Base-by-base conservation (phyloP, 208 protist genomes). In the Phytomonas serpens region DNA sequence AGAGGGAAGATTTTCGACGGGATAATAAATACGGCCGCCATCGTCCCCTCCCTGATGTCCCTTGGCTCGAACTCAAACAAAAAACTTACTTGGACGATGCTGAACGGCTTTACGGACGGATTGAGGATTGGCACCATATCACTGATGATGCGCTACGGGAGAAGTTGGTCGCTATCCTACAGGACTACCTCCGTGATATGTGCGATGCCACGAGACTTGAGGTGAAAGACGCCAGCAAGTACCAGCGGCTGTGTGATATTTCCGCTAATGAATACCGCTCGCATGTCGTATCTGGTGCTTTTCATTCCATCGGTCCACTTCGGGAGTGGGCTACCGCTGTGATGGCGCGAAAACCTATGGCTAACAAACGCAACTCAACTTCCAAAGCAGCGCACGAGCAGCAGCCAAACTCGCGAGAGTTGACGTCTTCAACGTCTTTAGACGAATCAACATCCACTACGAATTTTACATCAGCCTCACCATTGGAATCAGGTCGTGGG, bases 51-150 rank as follows among this genome's bases (percentile, higher is more conserved):
- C 85, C 83, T 33, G 85, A 88, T 57, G 80, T 76, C 19, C 89
- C 89, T 69, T 96, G 92, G 89, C 77, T 85, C 11, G 79, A 89
- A 67, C 67, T 82, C 36, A 90, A 89, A 69, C 71, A 74, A 37
- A 77, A 81, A 68, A 93, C 87, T 29, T 96, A 96, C 77, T 77
- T 96, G 61, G 92, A 96, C 69, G 92, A 96, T 69, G 92, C 92
- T 6, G 92, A 96, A 77, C 85, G 92, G 4, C 76, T 94, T 37
- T 92, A 94, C 76, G 92, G 92, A 19, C 77, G 92, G 23, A 96
- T 93, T 66, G 88, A 96, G 38, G 88, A 76, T 38, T 96, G 92
- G 89, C 77, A 84, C 69, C 68, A 66, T 10, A 78, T 89, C 5
- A 71, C 84, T 52, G 86, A 94, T 61, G 75, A 78, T 30, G 78